phyloP scores from a whole-genome alignment of 2,329 filamentous ascomycete species.

The Sporothrix inflata region DNA sequence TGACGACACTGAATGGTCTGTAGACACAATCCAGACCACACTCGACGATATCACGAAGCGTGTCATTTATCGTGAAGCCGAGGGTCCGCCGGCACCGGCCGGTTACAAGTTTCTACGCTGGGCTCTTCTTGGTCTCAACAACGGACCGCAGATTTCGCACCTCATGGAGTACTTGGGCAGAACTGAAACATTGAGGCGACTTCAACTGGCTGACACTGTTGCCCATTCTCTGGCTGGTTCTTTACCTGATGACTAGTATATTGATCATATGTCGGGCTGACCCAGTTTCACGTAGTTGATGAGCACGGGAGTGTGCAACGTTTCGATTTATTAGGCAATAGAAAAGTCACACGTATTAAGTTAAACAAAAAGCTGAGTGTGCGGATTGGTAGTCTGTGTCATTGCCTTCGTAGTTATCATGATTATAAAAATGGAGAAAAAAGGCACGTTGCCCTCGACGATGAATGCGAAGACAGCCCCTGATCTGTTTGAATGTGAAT shows the following conservation, averaged over 20 bases:
- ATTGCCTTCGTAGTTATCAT: not conserved
- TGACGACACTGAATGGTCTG: constrained; percentile 29
- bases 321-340: not conserved
- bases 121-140: constrained; percentile 38
- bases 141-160: constrained; percentile 36
- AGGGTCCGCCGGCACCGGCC: constrained; percentile 11
- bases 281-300: too few species aligned
- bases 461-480: not conserved
- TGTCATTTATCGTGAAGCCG: constrained; percentile 2
- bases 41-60: constrained; percentile 26
- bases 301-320: not conserved
- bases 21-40: constrained; percentile 15
- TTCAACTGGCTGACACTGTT: constrained; percentile 32
- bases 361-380: not conserved
- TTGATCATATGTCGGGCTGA: not conserved
- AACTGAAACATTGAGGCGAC: constrained; percentile 38
- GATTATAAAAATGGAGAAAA: not conserved
- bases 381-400: not conserved
- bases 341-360: not conserved
- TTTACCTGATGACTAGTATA: not conserved
- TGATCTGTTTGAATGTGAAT: not conserved
- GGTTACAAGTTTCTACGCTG: constrained; percentile 40
- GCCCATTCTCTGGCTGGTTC: not conserved
- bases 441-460: not conserved
- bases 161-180: constrained; percentile 40